Evolutionary conservation across 495 filamentous ascomycete genomes (phyloP), one percentile per base, ranked within the genome.

Genomic region (Lichenothelia convexa): DNA sequence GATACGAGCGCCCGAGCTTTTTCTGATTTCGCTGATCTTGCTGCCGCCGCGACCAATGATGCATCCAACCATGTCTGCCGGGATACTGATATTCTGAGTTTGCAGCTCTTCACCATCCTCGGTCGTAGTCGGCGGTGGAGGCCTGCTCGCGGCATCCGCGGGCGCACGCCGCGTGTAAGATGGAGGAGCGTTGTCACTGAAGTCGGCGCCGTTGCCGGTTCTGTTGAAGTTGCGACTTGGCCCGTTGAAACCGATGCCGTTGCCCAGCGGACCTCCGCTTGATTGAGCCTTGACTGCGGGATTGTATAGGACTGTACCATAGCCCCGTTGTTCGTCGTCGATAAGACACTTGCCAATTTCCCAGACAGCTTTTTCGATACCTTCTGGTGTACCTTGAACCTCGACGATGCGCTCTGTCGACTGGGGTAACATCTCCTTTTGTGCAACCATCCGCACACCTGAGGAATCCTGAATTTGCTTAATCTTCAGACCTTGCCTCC

Each of bases 391-490:
- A 47, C 89, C 89, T 54, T 87, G 80, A 34, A 97, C 80, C 54
- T 95, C 91, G 37, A 97, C 91, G 45, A 97, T 81, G 32, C 89
- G 79, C 61, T 97, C 89, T n/a, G 89, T 97, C 9, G 89, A 97
- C 56, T 95, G 89, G 18, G 89, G 89, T 21, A 95, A 75, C 89
- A 97, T 95, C 51, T 97, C 89, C 62, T 97, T 97, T 56, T 94
- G 86, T 33, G 89, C 89, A 21, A 95, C 85, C 89, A 97, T 95
- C 46, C 89, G 82, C 39, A 94, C 87, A 43, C 86, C 84, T 2
- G 91, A 95, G 8, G 76, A 75, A 59, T 97, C 91, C 56, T 97
- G 89, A 47, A 97, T 97, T 57, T 93, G 80, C 69, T 97, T 97
- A 65, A 97, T 97, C 65, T 94, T 95, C 41, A 92, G 67, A 30